Base-by-base conservation (phyloP, 768 basidiomycete species). In the Xanthoconium stramineum region DNA sequence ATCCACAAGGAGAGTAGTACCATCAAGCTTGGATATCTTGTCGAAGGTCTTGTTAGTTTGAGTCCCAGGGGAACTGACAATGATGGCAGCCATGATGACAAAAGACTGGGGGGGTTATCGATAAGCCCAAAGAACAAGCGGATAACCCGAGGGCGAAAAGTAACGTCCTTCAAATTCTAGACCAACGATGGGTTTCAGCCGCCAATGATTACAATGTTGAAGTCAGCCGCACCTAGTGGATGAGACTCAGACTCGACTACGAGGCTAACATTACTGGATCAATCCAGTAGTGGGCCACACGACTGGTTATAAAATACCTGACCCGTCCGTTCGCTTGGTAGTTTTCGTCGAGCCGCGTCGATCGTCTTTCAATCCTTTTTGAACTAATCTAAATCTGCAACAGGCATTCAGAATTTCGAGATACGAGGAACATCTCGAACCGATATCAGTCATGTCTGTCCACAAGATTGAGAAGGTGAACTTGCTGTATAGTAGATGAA, bases 21-120 rank as follows among this genome's bases (percentile, higher is more conserved):
- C 50, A 24, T 42, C 57, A 42, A 59, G 51, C 65, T 53, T 48
- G 52, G 50, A 52, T 10, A 37, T 52, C 56, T 61, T 54, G 30
- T 38, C 30, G 35, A 54, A 36, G 51, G 43, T 38, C 47, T 44
- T 57, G 46, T 15, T n/a, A 24, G 40, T 12, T 40, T 40, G 58
- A 24, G 24, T 24, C 24, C 24, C 24, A 24, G 24, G 4, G 37
- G 42, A 50, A 20, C 58, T 61, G 39, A 20, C 17, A 13, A 58
- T 12, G 29, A 48, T 53, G 59, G 55, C 44, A 20, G 48, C 38
- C 64, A 65, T 67, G 42, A 40, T 24, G 24, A 24, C 24, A 24
- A 24, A 24, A 24, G 24, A 2, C 24, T 24, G 24, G 24, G 24
- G 24, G 24, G 24, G 24, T 24, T 24, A 24, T 24, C 24, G 24